Base-by-base conservation (phyloP, 768 basidiomycete genomes). In the Mycena olivaceomarginata region DNA sequence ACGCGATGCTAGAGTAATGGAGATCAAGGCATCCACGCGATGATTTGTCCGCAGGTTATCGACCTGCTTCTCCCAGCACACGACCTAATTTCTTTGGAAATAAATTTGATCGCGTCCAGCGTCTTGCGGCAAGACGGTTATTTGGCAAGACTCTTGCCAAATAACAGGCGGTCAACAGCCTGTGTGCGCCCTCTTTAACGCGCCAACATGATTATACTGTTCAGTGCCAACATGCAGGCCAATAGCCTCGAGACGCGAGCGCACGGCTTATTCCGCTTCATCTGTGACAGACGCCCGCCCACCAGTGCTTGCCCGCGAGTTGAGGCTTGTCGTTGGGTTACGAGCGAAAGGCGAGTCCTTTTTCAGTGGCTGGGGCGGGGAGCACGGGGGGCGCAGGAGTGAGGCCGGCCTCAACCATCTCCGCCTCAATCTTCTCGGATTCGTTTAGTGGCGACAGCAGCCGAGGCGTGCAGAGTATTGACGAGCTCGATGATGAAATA, bases 11-110 rank as follows among this genome's bases (percentile, higher is more conserved):
- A 4, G 31, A 41, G 15, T 1, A 12, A 9, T 45, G 4, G 22
- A 22, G 59, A 73, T 63, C 60, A 59, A 4, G 59, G 60, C 31
- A 86, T 92, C 53, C 82, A 97, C 97, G 65, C 97, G 90, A 84
- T 98, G 98, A 83, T 99, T 99, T 18, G 97, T 99, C 60, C 97
- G 92, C 74, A 99, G 86, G 84, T 99, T 99, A 82, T 98, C 97
- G 1, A 98, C 96, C 83, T 98, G 98, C 83, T 98, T 98, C 68
- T 97, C 95, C 94, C 96, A 98, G 72, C 94, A 95, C 25, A 94
- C 92, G 0, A 92, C 88, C 96, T 97, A 99, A n/a, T 87, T 72
- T 99, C 97, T 82, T 99, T 99, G 87, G 97, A 99, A 73, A 99
- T 90, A 82, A 98, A 98, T 84, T 99, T 98, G 87, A 99, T 93